Evolutionary conservation across 345 rosid genomes (phyloP).

Genomic region (Rhodamnia argentea): DNA sequence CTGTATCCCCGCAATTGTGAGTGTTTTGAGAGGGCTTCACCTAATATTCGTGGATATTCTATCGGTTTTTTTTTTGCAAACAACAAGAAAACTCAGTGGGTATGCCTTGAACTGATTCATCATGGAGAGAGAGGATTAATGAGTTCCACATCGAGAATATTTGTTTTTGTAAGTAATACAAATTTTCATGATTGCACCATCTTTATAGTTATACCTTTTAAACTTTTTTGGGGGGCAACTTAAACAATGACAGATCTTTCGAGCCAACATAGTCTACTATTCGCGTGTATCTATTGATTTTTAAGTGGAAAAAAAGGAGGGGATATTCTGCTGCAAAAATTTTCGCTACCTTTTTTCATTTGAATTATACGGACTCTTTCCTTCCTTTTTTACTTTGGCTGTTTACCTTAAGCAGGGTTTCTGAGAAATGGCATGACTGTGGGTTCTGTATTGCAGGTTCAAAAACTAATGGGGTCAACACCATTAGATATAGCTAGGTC

Average conservation of each 20-base stretch:
- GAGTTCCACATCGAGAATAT: not conserved
- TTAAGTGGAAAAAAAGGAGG: not conserved
- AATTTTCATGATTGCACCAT: not conserved
- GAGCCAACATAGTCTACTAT: not conserved
- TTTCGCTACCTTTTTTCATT: not conserved
- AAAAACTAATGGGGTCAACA: conserved; percentile 81
- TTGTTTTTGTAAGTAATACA: not conserved
- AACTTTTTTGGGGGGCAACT: not conserved
- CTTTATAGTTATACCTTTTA: not conserved
- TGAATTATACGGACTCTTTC: not conserved
- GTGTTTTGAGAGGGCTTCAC: not conserved
- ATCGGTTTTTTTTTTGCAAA: not conserved
- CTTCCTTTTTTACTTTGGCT: not conserved
- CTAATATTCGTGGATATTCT: not conserved
- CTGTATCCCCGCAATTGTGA: not conserved
- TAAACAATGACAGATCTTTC: not conserved
- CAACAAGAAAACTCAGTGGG: not conserved
- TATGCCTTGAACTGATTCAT: not conserved
- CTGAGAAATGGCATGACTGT: not conserved
- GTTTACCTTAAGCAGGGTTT: not conserved
- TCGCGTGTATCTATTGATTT: not conserved
- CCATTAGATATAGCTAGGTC: conserved; percentile 81
- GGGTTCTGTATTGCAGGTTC: conserved; percentile 39
- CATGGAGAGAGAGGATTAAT: not conserved
- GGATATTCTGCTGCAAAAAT: not conserved